These are phyloP conservation scores for Albophoma yamanashiensis DNA, from an alignment of 2,329 filamentous ascomycete species.

Conservation along the genomic window DNA sequence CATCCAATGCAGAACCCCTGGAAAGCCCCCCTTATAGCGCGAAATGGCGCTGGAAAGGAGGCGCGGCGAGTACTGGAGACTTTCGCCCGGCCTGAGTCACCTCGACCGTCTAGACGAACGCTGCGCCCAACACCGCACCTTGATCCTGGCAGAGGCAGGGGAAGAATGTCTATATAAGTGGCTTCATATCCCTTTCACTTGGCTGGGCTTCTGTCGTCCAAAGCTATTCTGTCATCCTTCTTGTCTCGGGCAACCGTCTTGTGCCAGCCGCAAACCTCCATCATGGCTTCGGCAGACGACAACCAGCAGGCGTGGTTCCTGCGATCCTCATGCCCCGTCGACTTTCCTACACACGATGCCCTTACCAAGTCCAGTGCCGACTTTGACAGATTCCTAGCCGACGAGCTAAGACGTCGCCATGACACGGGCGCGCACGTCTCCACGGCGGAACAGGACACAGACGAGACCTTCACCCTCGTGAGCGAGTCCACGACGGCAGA, in stretches of 20 bases:
- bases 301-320: constrained; percentile 25
- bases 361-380: constrained; percentile 19
- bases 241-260: not conserved
- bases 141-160: not conserved
- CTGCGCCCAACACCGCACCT: not conserved
- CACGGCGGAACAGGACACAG: not conserved
- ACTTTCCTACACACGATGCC: constrained; percentile 24
- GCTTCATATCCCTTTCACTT: not conserved
- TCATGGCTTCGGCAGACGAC: constrained; percentile 5
- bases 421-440: constrained; percentile 1
- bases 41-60: not conserved
- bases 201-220: not conserved
- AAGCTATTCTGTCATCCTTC: not conserved
- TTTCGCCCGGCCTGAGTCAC: not conserved
- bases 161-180: not conserved
- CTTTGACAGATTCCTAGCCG: constrained; percentile 20
- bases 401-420: constrained; percentile 11
- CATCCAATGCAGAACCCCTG: not conserved
- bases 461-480: constrained; percentile 16
- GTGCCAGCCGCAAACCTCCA: not conserved
- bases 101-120: not conserved
- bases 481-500: constrained; percentile 14
- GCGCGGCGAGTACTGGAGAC: not conserved
- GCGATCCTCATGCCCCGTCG: constrained; percentile 24
- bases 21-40: not conserved